Evolutionary conservation across 306 rosid species (phyloP), one percentile per base, ranked within the genome.

Genomic region (Corylus heterophylla): DNA sequence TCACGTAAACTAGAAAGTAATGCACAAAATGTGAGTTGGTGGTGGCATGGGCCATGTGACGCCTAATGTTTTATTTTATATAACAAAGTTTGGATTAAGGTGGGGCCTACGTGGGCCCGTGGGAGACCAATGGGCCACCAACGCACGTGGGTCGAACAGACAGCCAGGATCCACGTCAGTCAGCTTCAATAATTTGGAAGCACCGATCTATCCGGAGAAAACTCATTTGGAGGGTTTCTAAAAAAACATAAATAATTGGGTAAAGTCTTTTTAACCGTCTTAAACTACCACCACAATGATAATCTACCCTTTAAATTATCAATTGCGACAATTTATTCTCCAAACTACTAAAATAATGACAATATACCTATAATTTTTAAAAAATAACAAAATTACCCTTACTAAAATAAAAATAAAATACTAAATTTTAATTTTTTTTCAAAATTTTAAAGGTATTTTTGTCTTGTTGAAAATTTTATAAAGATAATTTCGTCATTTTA

Each of bases 141-240:
- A 89, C 91, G 90, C 83, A 74, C 85, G 83, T 63, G 27, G 68
- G 27, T 37, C 76, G 83, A 7, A 77, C 39, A 51, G 86, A 86
- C 92, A 86, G 83, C 96, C 73, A 52, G 92, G 94, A 92, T 90
- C 97, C 94, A 94, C 98, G 91, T 92, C 91, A 89, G 78, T 22
- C 4, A 1, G 25, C 20, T 83, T 51, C 86, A 85, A 92, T 92
- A 44, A 90, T 89, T 82, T 78, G 42, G 12, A 63, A 1, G 17
- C 67, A 25, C 45, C 70, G 11, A 80, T 42, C 82, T 39, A 25
- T 74, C 71, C 75, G 91, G 93, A 93, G 88, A 80, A 5, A 5
- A 39, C 7, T 4, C 7, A 4, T 39, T 8, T 17, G 0, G 4
- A 13, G 5, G 13, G 27, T 2, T 12, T 0, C 5, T 2, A 56